phyloP scores from a whole-genome alignment of 2,329 filamentous ascomycete genomes.

The Colletotrichum tofieldiae region DNA sequence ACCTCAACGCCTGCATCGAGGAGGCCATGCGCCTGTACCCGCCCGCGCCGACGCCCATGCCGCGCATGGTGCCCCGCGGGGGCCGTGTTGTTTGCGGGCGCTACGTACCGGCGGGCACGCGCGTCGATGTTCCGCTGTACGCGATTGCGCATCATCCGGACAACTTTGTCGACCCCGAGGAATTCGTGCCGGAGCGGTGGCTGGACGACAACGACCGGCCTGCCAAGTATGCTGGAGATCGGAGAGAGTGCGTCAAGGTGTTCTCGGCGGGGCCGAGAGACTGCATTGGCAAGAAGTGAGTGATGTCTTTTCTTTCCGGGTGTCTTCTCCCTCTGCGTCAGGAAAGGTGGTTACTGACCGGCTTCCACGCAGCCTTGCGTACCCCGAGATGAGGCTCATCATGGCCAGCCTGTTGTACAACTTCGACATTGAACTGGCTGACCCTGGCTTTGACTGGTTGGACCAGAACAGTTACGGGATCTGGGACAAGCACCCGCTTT shows the following conservation, averaged over 20 bases:
- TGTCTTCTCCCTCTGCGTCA: slow-evolving; percentile 3
- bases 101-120: slow-evolving; percentile 50
- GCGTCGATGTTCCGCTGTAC: slow-evolving; percentile 38
- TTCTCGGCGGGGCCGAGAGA: slow-evolving; percentile 65
- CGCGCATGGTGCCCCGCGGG: slow-evolving; percentile 50
- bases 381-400: slow-evolving; percentile 65
- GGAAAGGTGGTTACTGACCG: not conserved
- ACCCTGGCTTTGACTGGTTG: slow-evolving; percentile 56
- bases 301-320: slow-evolving; percentile 2
- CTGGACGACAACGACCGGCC: slow-evolving; percentile 19
- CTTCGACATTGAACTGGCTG: slow-evolving; percentile 60
- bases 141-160: slow-evolving; percentile 34
- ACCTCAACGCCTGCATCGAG: slow-evolving; percentile 59
- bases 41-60: slow-evolving; percentile 46
- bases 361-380: slow-evolving; percentile 55
- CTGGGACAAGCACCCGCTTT: slow-evolving; percentile 40
- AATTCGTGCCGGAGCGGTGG: slow-evolving; percentile 66
- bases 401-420: slow-evolving; percentile 61
- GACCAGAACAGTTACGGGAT: slow-evolving; percentile 40
- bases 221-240: slow-evolving; percentile 22
- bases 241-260: slow-evolving; percentile 54
- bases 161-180: slow-evolving; percentile 62
- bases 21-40: slow-evolving; percentile 59
- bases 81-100: slow-evolving; percentile 52
- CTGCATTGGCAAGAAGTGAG: slow-evolving; percentile 66